A percentile compares a stretch with the other conserved stretches of the same genome.
These are phyloP conservation scores for Pyrenochaeta sp. DNA, from an alignment of 2,329 filamentous ascomycete genomes.

Conservation along the genomic window DNA sequence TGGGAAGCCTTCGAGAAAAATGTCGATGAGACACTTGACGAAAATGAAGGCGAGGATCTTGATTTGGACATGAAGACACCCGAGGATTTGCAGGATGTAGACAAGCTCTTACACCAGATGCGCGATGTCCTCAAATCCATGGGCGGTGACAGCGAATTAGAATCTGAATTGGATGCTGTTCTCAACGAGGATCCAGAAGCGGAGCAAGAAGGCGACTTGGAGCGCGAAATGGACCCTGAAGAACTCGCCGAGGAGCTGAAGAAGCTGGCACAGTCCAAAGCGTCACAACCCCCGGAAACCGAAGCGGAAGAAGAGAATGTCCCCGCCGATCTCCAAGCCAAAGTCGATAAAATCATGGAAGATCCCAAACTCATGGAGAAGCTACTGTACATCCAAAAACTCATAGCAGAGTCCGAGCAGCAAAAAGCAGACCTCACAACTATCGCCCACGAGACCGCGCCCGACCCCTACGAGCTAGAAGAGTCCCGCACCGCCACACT, in stretches of 20 bases:
- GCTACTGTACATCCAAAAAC: slow-evolving; percentile 39
- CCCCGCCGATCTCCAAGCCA: slow-evolving; percentile 40
- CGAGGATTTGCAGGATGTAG: slow-evolving; percentile 28
- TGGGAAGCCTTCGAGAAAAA: slow-evolving; percentile 19
- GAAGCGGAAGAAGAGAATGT: slow-evolving; percentile 28
- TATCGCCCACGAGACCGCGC: slow-evolving; percentile 32
- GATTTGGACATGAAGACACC: slow-evolving; percentile 13
- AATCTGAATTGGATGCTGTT: slow-evolving; percentile 31
- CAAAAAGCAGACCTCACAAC: slow-evolving; percentile 21
- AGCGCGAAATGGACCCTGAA: slow-evolving; percentile 31
- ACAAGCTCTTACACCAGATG: slow-evolving; percentile 36
- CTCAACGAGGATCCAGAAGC: slow-evolving; percentile 26
- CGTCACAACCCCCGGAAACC: slow-evolving; percentile 5
- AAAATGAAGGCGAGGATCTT: slow-evolving; percentile 12
- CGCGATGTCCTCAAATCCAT: slow-evolving; percentile 35
- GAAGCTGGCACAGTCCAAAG: slow-evolving; percentile 25
- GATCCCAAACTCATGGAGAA: slow-evolving; percentile 46
- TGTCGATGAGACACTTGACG: slow-evolving; percentile 18
- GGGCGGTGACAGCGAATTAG: slow-evolving; percentile 27
- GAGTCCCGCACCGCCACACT: slow-evolving; percentile 32
- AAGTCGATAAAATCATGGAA: slow-evolving; percentile 46
- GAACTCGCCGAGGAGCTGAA: slow-evolving; percentile 33
- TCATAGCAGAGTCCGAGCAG: slow-evolving; percentile 28
- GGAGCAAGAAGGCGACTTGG: slow-evolving; percentile 22
- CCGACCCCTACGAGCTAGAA: slow-evolving; percentile 40